Conservation (phyloP, 2,329 filamentous ascomycete genomes). For the Penicillium palitans region DNA sequence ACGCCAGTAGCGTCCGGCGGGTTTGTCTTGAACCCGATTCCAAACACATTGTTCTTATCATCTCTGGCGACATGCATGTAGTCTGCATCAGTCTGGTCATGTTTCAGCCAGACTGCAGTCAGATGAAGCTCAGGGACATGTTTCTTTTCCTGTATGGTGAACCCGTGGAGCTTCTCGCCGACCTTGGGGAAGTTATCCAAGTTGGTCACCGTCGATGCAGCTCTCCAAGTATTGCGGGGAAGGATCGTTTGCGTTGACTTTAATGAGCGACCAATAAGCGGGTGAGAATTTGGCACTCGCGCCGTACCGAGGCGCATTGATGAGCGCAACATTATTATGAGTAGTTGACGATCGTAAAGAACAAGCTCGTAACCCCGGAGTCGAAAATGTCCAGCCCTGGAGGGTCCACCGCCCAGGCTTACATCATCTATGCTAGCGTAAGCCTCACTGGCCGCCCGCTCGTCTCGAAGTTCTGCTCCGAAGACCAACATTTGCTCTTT, state of each 20-base stretch:
- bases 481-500: slow-evolving; percentile 8
- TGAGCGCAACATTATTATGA: slow-evolving; percentile 35
- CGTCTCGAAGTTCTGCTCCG: slow-evolving; percentile 14
- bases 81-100: slow-evolving; percentile 93
- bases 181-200: slow-evolving; percentile 72
- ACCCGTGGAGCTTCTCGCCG: slow-evolving; percentile 87
- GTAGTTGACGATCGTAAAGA: slow-evolving; percentile 1
- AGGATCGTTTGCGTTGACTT: slow-evolving; percentile 17
- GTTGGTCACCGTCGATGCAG: slow-evolving; percentile 67
- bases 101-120: slow-evolving; percentile 83
- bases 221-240: slow-evolving; percentile 22
- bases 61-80: slow-evolving; percentile 94
- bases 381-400: slow-evolving; percentile 10
- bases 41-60: slow-evolving; percentile 99
- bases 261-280: slow-evolving; percentile 20
- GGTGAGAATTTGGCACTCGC: slow-evolving; percentile 25
- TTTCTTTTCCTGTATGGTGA: slow-evolving; percentile 84
- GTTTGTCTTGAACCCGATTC: slow-evolving; percentile 98
- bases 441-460: slow-evolving; percentile 10
- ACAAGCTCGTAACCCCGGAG: slow-evolving; percentile 1
- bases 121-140: slow-evolving; percentile 92
- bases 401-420: slow-evolving; percentile 3
- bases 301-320: slow-evolving; percentile 30
- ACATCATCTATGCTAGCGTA: slow-evolving; percentile 11
- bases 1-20: slow-evolving; percentile 94